Evolutionary conservation across 495 filamentous ascomycete species (phyloP), one percentile per base, ranked within the genome.

Genomic region (Hyaloscypha variabilis): DNA sequence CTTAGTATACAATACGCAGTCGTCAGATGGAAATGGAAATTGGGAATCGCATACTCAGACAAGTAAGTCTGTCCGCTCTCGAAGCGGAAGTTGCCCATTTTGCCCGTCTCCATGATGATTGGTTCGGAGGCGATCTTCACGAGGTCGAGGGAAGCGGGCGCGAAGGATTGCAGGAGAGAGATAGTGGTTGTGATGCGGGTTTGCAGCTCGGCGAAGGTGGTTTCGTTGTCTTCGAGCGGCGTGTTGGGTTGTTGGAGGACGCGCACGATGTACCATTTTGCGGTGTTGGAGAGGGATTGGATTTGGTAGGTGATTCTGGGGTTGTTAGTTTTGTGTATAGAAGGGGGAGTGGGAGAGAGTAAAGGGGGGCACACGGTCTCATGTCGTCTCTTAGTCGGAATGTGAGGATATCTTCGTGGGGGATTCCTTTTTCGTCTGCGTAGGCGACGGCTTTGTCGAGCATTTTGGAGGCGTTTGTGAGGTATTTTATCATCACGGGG

Each of bases 401-500:
- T 3, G 51, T 29, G 14, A 54, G 26, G 6, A 54, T 54, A 8
- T 54, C 51, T 13, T 54, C 51, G 26, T 54, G 51, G 6, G 6
- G 6, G 3, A 54, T 54, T 11, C 51, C 51, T 29, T 54, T 54
- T 24, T 54, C 51, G 51, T 54, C 51, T 6, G 51, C 51, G 26
- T 54, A 54, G 6, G 51, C 10, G 51, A 24, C 51, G 51, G 51
- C 51, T 29, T 54, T 54, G 51, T 54, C 51, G 19, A 54, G 51
- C 23, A 54, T 54, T 54, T 54, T 54, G 51, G 51, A 54, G 23
- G 26, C 23, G 26, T 54, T 54, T n/a, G 24, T 1, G 51, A 54
- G 51, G 51, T 54, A 54, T 17, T 54, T 54, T 8, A 54, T 54
- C 51, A 54, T 54, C 26, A 54, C 51, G 11, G 51, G 51, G 51